phyloP scores from a whole-genome alignment of 208 protist genomes.

The Trichomonas vaginalis region DNA sequence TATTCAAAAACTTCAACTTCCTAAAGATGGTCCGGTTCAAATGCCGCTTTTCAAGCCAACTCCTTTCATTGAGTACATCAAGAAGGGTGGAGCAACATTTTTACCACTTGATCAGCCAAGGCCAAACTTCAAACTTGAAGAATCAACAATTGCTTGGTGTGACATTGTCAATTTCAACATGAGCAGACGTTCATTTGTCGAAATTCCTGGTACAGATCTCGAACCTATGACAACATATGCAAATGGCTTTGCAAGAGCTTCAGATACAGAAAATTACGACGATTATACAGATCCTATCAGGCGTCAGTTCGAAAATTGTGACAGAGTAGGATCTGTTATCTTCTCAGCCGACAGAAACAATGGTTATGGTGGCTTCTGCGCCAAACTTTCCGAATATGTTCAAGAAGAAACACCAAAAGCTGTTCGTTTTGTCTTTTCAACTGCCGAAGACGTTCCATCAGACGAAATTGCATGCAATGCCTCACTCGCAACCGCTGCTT shows the following conservation, averaged over 20 bases:
- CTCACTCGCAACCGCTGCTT: neutral
- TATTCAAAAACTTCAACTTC: neutral
- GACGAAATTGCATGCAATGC: neutral
- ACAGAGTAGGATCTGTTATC: neutral
- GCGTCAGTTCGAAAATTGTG: neutral
- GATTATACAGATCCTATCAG: neutral
- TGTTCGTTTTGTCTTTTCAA: neutral
- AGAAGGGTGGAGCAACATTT: neutral
- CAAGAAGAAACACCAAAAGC: neutral
- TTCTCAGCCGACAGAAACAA: neutral
- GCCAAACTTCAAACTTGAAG: neutral
- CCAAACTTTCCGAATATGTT: neutral
- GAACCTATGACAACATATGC: neutral
- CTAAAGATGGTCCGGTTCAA: neutral
- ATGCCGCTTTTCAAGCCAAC: neutral
- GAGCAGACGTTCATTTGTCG: neutral
- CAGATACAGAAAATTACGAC: neutral
- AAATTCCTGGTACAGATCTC: neutral
- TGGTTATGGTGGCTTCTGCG: neutral
- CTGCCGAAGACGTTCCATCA: neutral
- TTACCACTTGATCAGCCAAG: neutral
- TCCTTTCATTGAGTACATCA: neutral
- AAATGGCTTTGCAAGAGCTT: neutral
- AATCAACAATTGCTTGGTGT: neutral
- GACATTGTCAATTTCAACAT: neutral